Conservation (phyloP, 2,329 filamentous ascomycete species). For the Harringtonia aguacate region DNA sequence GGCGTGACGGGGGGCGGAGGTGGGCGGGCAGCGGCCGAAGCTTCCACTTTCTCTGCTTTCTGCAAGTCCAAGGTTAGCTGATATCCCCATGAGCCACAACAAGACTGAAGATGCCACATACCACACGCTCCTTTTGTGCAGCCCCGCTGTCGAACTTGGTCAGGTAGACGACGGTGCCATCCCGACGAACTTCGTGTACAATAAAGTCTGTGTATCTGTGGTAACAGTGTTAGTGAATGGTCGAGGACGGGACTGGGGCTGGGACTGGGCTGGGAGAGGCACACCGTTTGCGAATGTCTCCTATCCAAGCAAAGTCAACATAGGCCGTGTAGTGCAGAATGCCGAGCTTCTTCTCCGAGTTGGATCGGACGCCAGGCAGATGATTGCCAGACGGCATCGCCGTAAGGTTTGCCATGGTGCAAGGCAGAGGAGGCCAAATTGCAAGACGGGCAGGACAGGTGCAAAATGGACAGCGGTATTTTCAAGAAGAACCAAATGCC, state of each 20-base stretch:
- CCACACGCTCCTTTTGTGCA: not conserved
- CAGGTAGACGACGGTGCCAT: constrained; percentile 68
- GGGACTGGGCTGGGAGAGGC: not conserved
- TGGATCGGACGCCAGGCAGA: constrained; percentile 18
- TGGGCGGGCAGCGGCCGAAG: not conserved
- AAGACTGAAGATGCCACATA: not conserved
- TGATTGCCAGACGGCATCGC: constrained; percentile 8
- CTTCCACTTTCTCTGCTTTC: not conserved
- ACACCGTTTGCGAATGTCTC: constrained; percentile 33
- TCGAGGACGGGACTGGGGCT: no score
- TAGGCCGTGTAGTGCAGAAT: constrained; percentile 28
- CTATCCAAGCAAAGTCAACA: constrained; percentile 29
- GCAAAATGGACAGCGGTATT: no score
- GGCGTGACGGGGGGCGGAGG: not conserved
- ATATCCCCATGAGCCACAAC: not conserved
- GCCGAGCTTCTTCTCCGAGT: constrained; percentile 25
- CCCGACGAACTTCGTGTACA: constrained; percentile 75
- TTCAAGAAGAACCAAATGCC: no score
- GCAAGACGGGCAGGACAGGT: no score
- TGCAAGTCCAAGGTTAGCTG: not conserved
- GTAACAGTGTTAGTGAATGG: no score
- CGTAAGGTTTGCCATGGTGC: constrained; percentile 7
- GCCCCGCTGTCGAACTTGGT: constrained; percentile 14
- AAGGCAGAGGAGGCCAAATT: no score
- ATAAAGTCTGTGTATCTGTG: constrained; percentile 85